Conservation (phyloP, 2,329 filamentous ascomycete species). For the Trichoderma cornu-damae region DNA sequence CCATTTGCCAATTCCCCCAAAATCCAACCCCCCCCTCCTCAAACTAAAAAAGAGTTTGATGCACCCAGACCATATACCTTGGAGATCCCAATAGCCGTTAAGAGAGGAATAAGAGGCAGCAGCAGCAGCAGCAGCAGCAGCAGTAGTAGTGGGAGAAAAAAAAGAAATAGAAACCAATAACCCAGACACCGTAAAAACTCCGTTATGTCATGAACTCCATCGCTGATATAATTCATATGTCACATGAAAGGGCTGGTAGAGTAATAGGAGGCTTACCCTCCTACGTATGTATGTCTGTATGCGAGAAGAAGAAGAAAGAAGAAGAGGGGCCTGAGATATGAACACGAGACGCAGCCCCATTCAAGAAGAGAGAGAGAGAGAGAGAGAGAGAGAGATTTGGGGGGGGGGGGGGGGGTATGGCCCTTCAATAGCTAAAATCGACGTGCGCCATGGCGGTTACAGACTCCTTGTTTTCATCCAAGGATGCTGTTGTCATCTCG, state of each 20-base stretch:
- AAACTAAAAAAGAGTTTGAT: not conserved
- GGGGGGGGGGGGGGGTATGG: not conserved
- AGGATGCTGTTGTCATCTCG: slow-evolving; percentile 31
- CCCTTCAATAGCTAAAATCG: slow-evolving; percentile 55
- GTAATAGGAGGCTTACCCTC: slow-evolving; percentile 24
- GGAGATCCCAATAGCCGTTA: not conserved
- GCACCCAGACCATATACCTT: slow-evolving; percentile 5
- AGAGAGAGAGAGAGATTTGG: not conserved
- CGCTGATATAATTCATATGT: slow-evolving; percentile 32
- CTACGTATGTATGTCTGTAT: not conserved
- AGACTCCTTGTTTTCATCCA: slow-evolving; percentile 44
- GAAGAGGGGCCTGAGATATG: slow-evolving; percentile 6
- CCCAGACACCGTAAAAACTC: slow-evolving; percentile 12
- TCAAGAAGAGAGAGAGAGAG: not conserved
- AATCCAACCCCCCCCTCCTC: not conserved
- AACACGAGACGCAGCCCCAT: not conserved
- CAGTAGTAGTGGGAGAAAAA: not conserved
- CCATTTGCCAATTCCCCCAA: slow-evolving; percentile 2
- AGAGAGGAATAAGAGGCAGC: not conserved
- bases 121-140: not conserved
- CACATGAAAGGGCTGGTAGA: slow-evolving; percentile 27
- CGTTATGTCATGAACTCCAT: slow-evolving; percentile 28
- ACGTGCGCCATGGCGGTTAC: slow-evolving; percentile 54
- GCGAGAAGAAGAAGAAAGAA: not conserved
- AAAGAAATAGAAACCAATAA: not conserved